phyloP scores from a whole-genome alignment of 176 grass and related monocot species.

The Triticum urartu region DNA sequence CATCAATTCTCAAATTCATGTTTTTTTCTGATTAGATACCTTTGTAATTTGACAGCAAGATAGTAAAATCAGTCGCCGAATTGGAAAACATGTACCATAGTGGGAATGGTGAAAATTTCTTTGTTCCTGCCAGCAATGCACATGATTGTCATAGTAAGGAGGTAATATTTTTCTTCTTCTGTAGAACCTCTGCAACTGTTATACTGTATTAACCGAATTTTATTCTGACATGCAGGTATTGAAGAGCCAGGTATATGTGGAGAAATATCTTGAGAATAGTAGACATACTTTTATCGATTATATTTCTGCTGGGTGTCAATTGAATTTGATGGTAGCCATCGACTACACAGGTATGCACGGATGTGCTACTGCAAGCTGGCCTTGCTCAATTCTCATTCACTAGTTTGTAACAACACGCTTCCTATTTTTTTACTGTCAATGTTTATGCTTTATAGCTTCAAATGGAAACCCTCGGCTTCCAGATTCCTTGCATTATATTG shows the following conservation, averaged over 20 bases:
- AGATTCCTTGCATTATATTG: conserved; percentile 99
- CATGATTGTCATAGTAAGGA: conserved; percentile 86
- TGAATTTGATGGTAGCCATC: conserved; percentile 96
- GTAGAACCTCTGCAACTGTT: conserved; percentile 20
- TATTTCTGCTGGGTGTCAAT: conserved; percentile 73
- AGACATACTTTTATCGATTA: conserved; percentile 94
- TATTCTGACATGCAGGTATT: conserved; percentile 52
- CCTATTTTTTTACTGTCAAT: conserved; percentile 1
- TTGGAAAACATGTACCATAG: conserved; percentile 73
- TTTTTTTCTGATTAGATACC: conserved; percentile 57
- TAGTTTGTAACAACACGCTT: neutral
- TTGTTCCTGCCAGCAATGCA: conserved; percentile 58
- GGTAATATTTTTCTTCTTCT: conserved; percentile 41
- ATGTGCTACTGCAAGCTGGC: conserved; percentile 11
- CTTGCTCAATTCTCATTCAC: conserved; percentile 21
- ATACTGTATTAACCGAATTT: conserved; percentile 15
- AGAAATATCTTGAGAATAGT: conserved; percentile 67
- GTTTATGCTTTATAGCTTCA: conserved; percentile 70
- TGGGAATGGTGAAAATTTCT: conserved; percentile 71
- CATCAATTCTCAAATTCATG: conserved; percentile 43
- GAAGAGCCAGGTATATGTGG: conserved; percentile 87
- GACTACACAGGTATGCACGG: conserved; percentile 83
- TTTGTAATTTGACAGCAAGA: conserved; percentile 78
- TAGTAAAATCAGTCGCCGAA: conserved; percentile 85
- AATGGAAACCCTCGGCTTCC: conserved; percentile 98